Base-by-base conservation (phyloP, 1,284 basidiomycete species). In the Boletellus sp. region DNA sequence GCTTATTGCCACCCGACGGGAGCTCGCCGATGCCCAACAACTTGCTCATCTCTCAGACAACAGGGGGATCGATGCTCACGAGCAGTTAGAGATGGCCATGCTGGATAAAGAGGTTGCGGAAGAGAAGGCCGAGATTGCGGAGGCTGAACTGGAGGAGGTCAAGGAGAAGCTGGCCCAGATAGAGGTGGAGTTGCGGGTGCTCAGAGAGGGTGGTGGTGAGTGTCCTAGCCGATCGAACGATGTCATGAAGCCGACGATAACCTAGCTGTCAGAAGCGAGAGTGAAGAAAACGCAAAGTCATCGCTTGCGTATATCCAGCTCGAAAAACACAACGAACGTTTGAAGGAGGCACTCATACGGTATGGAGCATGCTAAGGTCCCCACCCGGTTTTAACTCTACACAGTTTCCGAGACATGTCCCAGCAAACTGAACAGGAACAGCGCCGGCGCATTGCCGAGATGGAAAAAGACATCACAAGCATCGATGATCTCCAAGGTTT, bases 81-180 rank as follows among this genome's bases (percentile, higher is more conserved):
- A 97, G 55, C 90, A 94, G 64, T 72, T 98, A 29, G 96, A 99
- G 70, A 93, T 98, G 83, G 78, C 84, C 3, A 91, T 92, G 73
- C 70, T 99, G 53, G 96, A 99, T 66, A 93, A 94, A 66, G 96
- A 99, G 67, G 86, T 99, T 43, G 95, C 95, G 0, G 96, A 99
- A 65, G 95, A 98, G 66, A 83, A 84, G 54, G 85, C 90, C 0
- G 95, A 98, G 64, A 67, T 81, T 1, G 83, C 86, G 0, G 85
- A 92, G 63, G 66, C 73, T 0, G 91, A 94, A 56, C 58, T 94
- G 23, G 88, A 88, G 52, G 83, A 84, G 34, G 64, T 87, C 43
- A 87, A 78, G 53, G 94, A 96, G 67, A 79, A 76, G 55, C 56
- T 91, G 22, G 88, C 88, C n/a, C 80, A 89, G 45, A 60, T 90